Evolutionary conservation across 371 early-diverging fungal genomes (phyloP), one percentile per base, ranked within the genome.

Genomic region (Syncephalis plumigaleata): DNA sequence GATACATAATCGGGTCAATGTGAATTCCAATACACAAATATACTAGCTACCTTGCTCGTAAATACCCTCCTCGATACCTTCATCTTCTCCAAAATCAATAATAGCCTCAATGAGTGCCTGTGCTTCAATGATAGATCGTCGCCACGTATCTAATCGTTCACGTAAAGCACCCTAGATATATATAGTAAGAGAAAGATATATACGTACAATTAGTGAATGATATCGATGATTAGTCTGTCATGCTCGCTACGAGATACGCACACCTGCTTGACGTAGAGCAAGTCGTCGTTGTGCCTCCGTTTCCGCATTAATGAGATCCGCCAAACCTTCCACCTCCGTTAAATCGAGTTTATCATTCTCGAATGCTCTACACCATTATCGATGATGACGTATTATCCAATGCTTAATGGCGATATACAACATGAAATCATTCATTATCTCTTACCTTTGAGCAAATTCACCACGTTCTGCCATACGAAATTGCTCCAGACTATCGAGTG

Each of bases 51-150:
- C 67, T 48, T 62, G 48, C 9, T 70, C 67, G 17, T 73, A 66
- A 0, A 79, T 72, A 9, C 67, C 78, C 36, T 77, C 76, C 44
- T 87, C 87, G 26, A 85, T 77, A 18, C 77, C 65, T 50, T 87
- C 86, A 48, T 87, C 86, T 50, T 85, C 87, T 27, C 82, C 73
- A 65, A 87, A 87, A 47, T 87, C 87, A 21, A 87, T 84, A 3
- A 75, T 60, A 2, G 87, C 85, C 51, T 87, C 87, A 9, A 80
- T 63, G 0, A 66, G 55, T 0, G 83, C 84, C 70, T 78, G 72
- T 20, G 66, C 59, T 17, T 64, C 39, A 24, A 87, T 73, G 7
- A 85, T 57, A 39, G 65, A 48, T 17, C 53, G 46, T 25, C 87
- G 59, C 86, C 85, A 86, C 0, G 24, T 25, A 24, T 79, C 80